Evolutionary conservation across 148 eudicot species (phyloP).

Genomic region (Heliamphora exappendiculata): DNA sequence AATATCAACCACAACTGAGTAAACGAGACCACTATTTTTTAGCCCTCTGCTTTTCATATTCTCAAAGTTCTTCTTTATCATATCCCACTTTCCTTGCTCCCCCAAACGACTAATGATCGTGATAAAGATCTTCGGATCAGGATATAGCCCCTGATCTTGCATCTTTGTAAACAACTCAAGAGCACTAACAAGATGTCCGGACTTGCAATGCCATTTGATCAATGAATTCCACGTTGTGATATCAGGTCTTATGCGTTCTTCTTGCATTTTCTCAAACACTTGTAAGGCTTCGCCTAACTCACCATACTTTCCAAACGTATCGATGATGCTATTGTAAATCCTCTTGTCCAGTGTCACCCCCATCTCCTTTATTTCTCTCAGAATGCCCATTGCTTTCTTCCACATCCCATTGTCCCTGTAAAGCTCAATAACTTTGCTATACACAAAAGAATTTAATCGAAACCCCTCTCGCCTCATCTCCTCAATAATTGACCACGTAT

Average conservation of each 20-base stretch:
- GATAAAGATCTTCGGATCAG: slow-evolving; percentile 77
- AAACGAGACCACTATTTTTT: slow-evolving; percentile 56
- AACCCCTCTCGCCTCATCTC: slow-evolving; percentile 53
- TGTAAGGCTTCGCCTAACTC: slow-evolving; percentile 58
- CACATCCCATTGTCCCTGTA: slow-evolving; percentile 96
- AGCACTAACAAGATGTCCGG: slow-evolving; percentile 48
- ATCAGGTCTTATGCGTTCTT: slow-evolving; percentile 53
- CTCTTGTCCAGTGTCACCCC: slow-evolving; percentile 58
- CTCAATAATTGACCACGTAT: slow-evolving; percentile 62
- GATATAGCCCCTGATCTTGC: slow-evolving; percentile 86
- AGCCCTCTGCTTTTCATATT: slow-evolving; percentile 60
- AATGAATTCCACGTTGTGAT: slow-evolving; percentile 70
- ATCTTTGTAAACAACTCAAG: slow-evolving; percentile 55
- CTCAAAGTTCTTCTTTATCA: slow-evolving; percentile 54
- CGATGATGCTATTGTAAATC: slow-evolving; percentile 69
- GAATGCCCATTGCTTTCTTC: slow-evolving; percentile 73
- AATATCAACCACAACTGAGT: slow-evolving; percentile 77
- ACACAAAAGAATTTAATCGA: slow-evolving; percentile 22
- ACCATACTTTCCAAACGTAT: slow-evolving; percentile 66
- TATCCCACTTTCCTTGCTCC: slow-evolving; percentile 76
- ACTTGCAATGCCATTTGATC: slow-evolving; percentile 69
- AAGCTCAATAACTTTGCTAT: slow-evolving; percentile 57
- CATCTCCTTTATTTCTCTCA: slow-evolving; percentile 53
- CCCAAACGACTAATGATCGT: slow-evolving; percentile 54
- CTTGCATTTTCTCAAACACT: slow-evolving; percentile 58